Evolutionary conservation across 805 yeast genomes (phyloP).

Genomic region (Zygosaccharomyces gambellarensis): DNA sequence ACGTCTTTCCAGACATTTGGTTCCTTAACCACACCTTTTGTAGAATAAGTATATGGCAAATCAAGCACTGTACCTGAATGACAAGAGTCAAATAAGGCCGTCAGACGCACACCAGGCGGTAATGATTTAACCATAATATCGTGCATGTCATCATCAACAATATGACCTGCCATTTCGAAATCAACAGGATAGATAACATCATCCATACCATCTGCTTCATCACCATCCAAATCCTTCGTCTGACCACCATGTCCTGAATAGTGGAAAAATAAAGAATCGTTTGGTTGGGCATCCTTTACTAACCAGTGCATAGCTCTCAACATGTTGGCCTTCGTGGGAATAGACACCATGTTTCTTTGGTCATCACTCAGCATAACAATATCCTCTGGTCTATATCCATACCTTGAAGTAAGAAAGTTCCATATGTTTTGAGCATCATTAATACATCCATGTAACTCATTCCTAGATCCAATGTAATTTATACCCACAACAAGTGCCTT

Average conservation of each 20-base stretch:
- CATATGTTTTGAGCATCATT: conserved; percentile 63
- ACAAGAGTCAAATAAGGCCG: conserved; percentile 80
- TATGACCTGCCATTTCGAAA: conserved; percentile 59
- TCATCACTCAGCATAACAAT: conserved; percentile 61
- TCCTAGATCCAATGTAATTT: conserved; percentile 64
- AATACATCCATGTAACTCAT: conserved; percentile 69
- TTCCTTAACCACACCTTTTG: conserved; percentile 78
- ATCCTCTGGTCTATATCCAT: conserved; percentile 50
- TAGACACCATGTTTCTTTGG: conserved; percentile 39
- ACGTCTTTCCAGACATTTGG: conserved; percentile 74
- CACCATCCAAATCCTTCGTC: conserved; percentile 62
- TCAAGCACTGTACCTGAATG: conserved; percentile 83
- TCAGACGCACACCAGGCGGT: conserved; percentile 67
- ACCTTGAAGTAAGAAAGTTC: conserved; percentile 37
- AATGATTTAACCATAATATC: conserved; percentile 63
- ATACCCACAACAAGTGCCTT: conserved; percentile 77
- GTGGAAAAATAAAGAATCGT: conserved; percentile 76
- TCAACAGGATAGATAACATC: conserved; percentile 72
- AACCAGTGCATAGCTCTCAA: conserved; percentile 79
- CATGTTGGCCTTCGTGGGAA: conserved; percentile 69
- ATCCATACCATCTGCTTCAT: conserved; percentile 70
- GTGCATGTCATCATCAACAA: conserved; percentile 73
- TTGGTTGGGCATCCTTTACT: conserved; percentile 64
- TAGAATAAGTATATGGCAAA: conserved; percentile 73
- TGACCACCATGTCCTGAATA: conserved; percentile 88